Percentiles rank a stretch among this genome's conserved stretches.
Evolutionary conservation across 768 basidiomycete species (phyloP).

Genomic region (Gloeophyllum trabeum): DNA sequence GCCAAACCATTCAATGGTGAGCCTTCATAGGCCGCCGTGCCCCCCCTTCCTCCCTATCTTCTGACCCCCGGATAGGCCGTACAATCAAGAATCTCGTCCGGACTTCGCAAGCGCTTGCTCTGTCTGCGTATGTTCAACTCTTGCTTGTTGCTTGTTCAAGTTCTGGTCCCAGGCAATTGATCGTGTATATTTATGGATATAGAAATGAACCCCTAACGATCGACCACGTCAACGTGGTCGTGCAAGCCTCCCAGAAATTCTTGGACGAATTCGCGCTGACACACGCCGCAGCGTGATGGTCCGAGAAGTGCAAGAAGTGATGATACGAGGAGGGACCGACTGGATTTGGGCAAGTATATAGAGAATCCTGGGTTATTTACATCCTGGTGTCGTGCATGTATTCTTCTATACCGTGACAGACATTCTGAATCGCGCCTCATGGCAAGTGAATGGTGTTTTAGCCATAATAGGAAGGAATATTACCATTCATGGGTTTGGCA

Average conservation of each 20-base stretch:
- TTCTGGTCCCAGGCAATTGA: too few species aligned
- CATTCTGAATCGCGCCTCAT: too few species aligned
- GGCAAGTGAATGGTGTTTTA: too few species aligned
- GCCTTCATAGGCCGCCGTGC: neutral
- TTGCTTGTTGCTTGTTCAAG: neutral
- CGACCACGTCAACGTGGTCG: constrained; percentile 12
- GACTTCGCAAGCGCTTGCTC: constrained; percentile 18
- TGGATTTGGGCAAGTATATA: too few species aligned
- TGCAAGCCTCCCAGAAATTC: constrained; percentile 15
- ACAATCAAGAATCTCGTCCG: constrained; percentile 21
- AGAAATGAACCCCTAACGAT: constrained; percentile 8
- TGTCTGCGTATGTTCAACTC: constrained; percentile 10
- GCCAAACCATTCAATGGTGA: constrained; percentile 17
- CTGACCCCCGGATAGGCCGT: constrained; percentile 7
- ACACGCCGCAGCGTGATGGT: too few species aligned
- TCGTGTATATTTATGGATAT: neutral
- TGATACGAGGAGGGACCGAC: too few species aligned
- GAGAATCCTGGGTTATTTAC: too few species aligned
- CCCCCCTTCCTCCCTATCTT: neutral
- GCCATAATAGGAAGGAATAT: too few species aligned
- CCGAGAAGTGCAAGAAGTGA: too few species aligned
- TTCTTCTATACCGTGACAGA: too few species aligned
- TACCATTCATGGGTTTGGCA: too few species aligned
- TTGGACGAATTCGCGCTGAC: constrained; percentile 9
- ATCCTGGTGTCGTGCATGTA: too few species aligned